Conservation (phyloP, 2,329 filamentous ascomycete species). For the Iodosphaeria phyllophila region DNA sequence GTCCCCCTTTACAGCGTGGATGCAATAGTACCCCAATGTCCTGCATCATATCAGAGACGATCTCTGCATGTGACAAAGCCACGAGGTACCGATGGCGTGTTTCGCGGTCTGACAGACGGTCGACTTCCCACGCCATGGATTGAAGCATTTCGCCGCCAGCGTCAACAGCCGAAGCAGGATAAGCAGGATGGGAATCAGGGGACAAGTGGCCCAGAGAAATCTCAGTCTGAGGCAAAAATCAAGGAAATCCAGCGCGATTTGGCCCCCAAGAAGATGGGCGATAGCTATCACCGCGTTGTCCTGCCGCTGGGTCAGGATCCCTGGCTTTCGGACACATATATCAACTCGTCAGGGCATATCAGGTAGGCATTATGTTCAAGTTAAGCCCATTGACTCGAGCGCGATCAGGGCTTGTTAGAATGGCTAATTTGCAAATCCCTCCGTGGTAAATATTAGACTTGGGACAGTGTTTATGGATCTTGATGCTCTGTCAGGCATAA, state of each 20-base stretch:
- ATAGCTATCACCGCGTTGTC: constrained; percentile 51
- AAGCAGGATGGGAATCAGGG: constrained; percentile 21
- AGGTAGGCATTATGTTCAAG: constrained; percentile 25
- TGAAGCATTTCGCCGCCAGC: constrained; percentile 41
- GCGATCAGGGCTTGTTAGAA: not conserved
- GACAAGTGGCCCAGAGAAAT: too few relatives aligned
- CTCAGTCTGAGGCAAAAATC: constrained; percentile 8
- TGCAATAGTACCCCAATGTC: not conserved
- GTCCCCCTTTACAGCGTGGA: too few relatives aligned
- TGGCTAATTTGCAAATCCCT: constrained; percentile 1
- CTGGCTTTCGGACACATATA: constrained; percentile 61
- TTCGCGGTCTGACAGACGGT: constrained; percentile 16
- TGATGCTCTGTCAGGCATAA: constrained; percentile 57
- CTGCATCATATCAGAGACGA: constrained; percentile 5
- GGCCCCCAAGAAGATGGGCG: constrained; percentile 48
- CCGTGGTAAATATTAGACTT: constrained; percentile 22
- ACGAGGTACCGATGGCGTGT: constrained; percentile 17
- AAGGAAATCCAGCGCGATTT: constrained; percentile 37
- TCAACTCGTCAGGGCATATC: constrained; percentile 59
- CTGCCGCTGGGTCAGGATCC: constrained; percentile 55
- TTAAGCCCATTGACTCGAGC: constrained; percentile 16
- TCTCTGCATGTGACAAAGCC: constrained; percentile 8
- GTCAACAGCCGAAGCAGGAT: too few relatives aligned
- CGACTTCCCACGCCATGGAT: constrained; percentile 41
- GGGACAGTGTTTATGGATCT: constrained; percentile 66